phyloP scores from a whole-genome alignment of 2,329 filamentous ascomycete genomes.

The Scedosporium apiospermum region DNA sequence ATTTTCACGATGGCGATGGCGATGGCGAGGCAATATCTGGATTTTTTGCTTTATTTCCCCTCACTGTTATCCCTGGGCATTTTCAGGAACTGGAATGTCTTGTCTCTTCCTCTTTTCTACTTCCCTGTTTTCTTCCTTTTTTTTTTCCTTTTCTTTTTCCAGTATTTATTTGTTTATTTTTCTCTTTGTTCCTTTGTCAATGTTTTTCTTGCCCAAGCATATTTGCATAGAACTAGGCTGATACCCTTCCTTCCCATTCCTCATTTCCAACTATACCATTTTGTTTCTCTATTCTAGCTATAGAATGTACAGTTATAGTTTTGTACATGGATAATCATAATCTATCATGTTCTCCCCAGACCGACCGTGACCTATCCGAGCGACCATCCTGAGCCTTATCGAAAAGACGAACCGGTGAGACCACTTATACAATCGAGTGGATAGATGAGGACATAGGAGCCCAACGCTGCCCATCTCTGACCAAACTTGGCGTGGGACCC shows the following conservation, averaged over 20 bases:
- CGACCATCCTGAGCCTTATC: not conserved
- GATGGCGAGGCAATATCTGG: not conserved
- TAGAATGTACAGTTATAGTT: slow-evolving; percentile 8
- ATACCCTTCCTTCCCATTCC: not conserved
- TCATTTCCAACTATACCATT: not conserved
- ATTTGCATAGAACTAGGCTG: slow-evolving; percentile 1
- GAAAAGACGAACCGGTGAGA: not conserved
- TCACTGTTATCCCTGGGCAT: not conserved
- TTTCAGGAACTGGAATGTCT: not conserved
- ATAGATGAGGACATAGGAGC: no score
- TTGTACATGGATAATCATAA: slow-evolving; percentile 4
- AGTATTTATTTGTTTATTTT: not conserved
- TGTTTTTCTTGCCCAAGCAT: not conserved
- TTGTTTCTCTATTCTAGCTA: slow-evolving; percentile 12
- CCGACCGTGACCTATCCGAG: not conserved
- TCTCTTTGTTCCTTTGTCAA: not conserved
- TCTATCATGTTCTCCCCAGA: not conserved
- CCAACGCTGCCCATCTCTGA: no score
- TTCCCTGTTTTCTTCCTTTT: not conserved
- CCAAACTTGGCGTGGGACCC: not conserved
- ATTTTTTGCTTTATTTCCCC: not conserved
- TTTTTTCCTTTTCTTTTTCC: not conserved
- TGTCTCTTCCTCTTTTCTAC: not conserved
- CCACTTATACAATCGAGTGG: not conserved
- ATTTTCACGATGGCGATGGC: no score